Evolutionary conservation across 1,139 yeast genomes (phyloP), one percentile per base, ranked within the genome.

Genomic region (Pichia terricola): DNA sequence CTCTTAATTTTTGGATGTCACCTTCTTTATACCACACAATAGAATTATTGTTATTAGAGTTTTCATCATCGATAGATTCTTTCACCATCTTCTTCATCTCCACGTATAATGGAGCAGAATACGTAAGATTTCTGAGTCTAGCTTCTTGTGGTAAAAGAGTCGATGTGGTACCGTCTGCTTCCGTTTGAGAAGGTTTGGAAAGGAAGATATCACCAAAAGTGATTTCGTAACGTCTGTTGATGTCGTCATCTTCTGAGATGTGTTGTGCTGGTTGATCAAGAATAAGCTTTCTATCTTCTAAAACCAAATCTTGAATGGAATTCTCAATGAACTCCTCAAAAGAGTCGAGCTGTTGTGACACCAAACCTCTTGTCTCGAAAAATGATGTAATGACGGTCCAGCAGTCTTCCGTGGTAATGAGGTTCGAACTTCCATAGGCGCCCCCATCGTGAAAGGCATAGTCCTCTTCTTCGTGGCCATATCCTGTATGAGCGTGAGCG

Each of bases 101-200:
- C 38, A 94, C 96, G 59, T 91, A 91, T 44, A 94, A 73, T 30
- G 98, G 96, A 33, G 96, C 86, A 4, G 96, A 86, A 63, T 94
- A 94, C 0, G 99, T 94, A 66, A 94, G 74, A 62, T 91, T 91
- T 67, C 99, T 80, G 53, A 91, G 73, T 57, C 99, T 77, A 7
- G 98, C 98, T 65, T 94, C 99, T 66, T 94, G 98, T 9, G 99
- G 98, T 63, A 86, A 86, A 83, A 94, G 81, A 22, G 95, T 94
- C 58, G 88, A 94, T n/a, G 97, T 89, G 32, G 95, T 88, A 69
- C 99, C 99, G 68, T 94, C 99, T 32, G 97, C 96, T 69, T 94
- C 99, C 26, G 97, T 94, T 77, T 91, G 95, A 42, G 96, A 87
- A 37, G 99, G 98, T 59, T 91, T 86, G 36, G 97, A 88, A 55